Percentiles rank a stretch among this genome's conserved stretches.
Evolutionary conservation across 2,329 filamentous ascomycete genomes (phyloP).

Genomic region (Trichoderma oligosporum): DNA sequence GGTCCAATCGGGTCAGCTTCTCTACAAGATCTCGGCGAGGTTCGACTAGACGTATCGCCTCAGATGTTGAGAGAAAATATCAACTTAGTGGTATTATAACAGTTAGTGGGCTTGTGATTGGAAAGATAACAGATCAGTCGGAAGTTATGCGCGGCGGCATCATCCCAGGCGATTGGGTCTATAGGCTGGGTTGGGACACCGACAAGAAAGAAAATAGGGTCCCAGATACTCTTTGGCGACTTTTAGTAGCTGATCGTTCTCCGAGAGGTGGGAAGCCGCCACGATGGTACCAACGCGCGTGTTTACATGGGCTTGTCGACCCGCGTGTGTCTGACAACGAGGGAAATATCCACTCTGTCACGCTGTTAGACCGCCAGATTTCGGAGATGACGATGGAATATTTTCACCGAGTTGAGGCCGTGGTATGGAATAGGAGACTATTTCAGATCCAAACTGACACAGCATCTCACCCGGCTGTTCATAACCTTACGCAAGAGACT

Average conservation of each 20-base stretch:
- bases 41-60: neutral
- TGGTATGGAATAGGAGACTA: neutral
- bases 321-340: neutral
- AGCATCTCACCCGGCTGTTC: neutral
- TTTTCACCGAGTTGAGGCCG: neutral
- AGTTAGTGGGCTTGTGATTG: neutral
- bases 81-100: neutral
- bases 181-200: neutral
- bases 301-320: neutral
- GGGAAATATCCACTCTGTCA: conserved; percentile 1
- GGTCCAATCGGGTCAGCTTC: neutral
- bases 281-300: neutral
- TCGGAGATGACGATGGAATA: conserved; percentile 1
- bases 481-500: neutral
- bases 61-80: neutral
- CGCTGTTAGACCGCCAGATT: neutral
- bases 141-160: conserved; percentile 7
- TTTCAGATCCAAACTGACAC: neutral
- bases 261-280: neutral
- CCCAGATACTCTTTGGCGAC: neutral
- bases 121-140: neutral
- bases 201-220: neutral
- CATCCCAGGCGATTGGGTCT: conserved; percentile 1
- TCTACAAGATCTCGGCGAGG: neutral
- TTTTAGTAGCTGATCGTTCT: conserved; percentile 1